Evolutionary conservation across 1,139 yeast genomes (phyloP).

Genomic region (Meyerozyma carpophila): DNA sequence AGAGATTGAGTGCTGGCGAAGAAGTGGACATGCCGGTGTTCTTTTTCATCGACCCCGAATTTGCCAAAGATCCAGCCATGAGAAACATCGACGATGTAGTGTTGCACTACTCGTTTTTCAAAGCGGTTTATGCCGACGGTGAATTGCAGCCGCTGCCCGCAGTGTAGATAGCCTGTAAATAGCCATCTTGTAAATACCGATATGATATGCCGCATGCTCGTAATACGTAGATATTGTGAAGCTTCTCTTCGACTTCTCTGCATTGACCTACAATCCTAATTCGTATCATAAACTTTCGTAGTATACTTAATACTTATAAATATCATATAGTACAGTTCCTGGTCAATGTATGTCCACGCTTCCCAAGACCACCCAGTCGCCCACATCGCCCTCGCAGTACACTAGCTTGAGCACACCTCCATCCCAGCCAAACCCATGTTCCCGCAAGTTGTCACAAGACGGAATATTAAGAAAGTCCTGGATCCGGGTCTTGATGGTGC

Average conservation of each 20-base stretch:
- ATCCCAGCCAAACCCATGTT: slow-evolving; percentile 48
- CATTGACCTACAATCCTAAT: no score
- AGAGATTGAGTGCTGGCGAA: slow-evolving; percentile 88
- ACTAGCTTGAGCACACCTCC: slow-evolving; percentile 70
- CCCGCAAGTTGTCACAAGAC: slow-evolving; percentile 33
- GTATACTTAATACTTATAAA: background rate
- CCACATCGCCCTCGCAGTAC: slow-evolving; percentile 69
- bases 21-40: slow-evolving; percentile 99
- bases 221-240: no score
- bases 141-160: slow-evolving; percentile 19
- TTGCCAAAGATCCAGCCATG: slow-evolving; percentile 91
- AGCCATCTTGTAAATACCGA: no score
- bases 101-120: slow-evolving; percentile 88
- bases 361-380: slow-evolving; percentile 68
- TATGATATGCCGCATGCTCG: no score
- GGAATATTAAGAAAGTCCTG: slow-evolving; percentile 60
- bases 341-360: slow-evolving; percentile 39
- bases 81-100: slow-evolving; percentile 86
- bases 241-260: no score
- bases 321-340: background rate
- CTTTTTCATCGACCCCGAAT: slow-evolving; percentile 97
- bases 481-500: slow-evolving; percentile 64
- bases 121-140: slow-evolving; percentile 47
- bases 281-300: no score
- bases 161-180: background rate